A percentile compares a stretch with the other conserved stretches of the same genome.
Conservation (phyloP, 2,329 filamentous ascomycete genomes). For the Aureobasidium sp. region DNA sequence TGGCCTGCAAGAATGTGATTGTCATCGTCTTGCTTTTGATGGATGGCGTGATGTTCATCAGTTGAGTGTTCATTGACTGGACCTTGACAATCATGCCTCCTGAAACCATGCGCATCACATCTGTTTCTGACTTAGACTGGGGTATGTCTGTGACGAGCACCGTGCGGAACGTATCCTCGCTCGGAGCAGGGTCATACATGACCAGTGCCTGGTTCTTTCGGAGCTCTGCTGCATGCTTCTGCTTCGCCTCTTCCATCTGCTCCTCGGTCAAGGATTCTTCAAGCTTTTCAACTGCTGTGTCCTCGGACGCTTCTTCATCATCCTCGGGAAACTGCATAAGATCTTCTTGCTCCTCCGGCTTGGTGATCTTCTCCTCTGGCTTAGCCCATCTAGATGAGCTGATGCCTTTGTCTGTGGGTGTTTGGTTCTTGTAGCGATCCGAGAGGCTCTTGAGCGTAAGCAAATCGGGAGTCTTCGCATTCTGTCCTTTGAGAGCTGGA, state of each 20-base stretch:
- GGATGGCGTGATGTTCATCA: background rate
- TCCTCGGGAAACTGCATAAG: background rate
- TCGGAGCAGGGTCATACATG: background rate
- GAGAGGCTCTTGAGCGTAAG: background rate
- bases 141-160: background rate
- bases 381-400: background rate
- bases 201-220: slow-evolving; percentile 1
- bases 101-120: background rate
- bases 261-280: background rate
- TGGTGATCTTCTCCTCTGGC: background rate
- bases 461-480: background rate
- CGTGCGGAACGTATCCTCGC: background rate
- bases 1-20: background rate
- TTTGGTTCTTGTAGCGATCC: background rate
- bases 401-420: background rate
- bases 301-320: background rate
- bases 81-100: background rate
- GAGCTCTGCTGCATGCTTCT: background rate
- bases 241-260: background rate
- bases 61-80: background rate
- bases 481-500: background rate
- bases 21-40: background rate
- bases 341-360: background rate
- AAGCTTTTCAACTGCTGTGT: background rate
- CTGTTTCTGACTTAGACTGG: background rate